phyloP scores from a whole-genome alignment of 495 filamentous ascomycete genomes.

The Aspergillus asperescens region DNA sequence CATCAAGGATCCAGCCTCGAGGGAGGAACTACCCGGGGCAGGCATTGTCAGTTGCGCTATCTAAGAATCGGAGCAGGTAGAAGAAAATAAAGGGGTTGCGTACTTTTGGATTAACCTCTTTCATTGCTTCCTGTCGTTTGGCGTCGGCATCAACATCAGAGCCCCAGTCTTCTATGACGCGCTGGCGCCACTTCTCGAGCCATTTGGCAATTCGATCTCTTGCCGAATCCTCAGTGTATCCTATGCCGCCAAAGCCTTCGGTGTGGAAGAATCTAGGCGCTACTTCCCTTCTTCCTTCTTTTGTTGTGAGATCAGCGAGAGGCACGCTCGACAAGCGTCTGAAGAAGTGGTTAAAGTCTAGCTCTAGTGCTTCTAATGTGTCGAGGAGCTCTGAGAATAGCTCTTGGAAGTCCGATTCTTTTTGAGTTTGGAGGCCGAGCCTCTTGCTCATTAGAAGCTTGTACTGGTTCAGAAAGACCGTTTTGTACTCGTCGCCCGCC shows the following conservation, averaged over 20 bases:
- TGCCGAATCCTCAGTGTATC: conserved; percentile 54
- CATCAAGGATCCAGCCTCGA: conserved; percentile 86
- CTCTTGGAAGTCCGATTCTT: conserved; percentile 67
- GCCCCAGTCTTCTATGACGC: conserved; percentile 69
- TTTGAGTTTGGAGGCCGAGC: conserved; percentile 62
- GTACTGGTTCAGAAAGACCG: conserved; percentile 81
- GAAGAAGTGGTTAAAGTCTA: conserved; percentile 95
- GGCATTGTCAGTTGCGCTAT: not conserved
- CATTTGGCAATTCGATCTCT: conserved; percentile 62
- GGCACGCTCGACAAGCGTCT: conserved; percentile 59
- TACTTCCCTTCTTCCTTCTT: conserved; percentile 50
- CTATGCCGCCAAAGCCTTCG: conserved; percentile 54
- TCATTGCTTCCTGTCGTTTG: conserved; percentile 68
- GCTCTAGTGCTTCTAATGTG: conserved; percentile 65
- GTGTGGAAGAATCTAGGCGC: conserved; percentile 67
- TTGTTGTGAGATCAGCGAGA: conserved; percentile 53
- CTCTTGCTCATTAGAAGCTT: conserved; percentile 71
- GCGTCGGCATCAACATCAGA: conserved; percentile 41
- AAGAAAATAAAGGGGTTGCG: conserved; percentile 4
- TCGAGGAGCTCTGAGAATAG: conserved; percentile 79
- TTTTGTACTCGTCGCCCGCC: conserved; percentile 77
- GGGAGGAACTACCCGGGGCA: conserved; percentile 62
- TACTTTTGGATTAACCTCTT: conserved; percentile 75
- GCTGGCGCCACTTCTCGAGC: conserved; percentile 65
- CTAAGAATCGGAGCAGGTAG: not conserved